Conservation (phyloP, 179 eudicot genomes). For the Actinidia polygama region DNA sequence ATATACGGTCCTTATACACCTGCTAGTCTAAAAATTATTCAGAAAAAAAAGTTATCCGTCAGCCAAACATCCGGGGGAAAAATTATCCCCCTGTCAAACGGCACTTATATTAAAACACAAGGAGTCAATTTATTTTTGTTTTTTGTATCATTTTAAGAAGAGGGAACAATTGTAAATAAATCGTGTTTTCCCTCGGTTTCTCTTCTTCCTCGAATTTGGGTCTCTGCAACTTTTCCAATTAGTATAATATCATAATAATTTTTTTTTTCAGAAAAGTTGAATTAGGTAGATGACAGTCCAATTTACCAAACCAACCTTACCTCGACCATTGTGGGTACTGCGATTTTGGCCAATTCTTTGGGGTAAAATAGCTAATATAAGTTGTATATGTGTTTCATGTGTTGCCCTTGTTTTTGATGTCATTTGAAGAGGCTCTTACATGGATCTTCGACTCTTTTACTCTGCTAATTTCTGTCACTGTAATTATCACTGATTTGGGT, state of each 20-base stretch:
- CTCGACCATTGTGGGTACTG: neutral
- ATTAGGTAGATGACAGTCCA: conserved; percentile 10
- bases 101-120: no score
- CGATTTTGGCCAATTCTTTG: neutral
- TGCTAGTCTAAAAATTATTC: no score
- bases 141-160: no score
- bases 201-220: no score
- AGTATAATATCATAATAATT: no score
- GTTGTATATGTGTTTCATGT: neutral
- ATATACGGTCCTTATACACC: no score
- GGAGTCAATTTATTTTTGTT: no score
- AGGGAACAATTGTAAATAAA: no score
- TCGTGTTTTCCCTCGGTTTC: no score
- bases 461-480: neutral
- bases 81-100: no score
- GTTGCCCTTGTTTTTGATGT: neutral
- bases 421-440: neutral
- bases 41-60: no score
- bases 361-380: conserved; percentile 3
- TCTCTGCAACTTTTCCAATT: neutral
- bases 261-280: neutral
- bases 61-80: no score
- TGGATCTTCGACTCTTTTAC: neutral
- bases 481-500: neutral
- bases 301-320: conserved; percentile 14